Evolutionary conservation across 2,329 filamentous ascomycete species (phyloP), one percentile per base, ranked within the genome.

Genomic region (Colletotrichum sojae): DNA sequence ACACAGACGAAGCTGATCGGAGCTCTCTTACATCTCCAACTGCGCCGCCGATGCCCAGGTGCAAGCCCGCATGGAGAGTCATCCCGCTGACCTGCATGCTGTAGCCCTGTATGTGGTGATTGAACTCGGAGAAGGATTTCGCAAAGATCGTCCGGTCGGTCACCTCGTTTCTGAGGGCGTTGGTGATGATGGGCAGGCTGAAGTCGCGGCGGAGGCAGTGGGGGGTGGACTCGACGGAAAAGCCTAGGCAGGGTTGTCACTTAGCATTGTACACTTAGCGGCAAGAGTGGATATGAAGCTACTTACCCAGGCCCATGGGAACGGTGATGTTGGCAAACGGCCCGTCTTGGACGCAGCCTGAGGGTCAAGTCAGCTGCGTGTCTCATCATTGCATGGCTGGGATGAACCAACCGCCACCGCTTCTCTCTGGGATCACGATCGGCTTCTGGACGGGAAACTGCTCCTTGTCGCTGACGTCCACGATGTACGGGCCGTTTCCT

Each of bases 401-500:
- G 6, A 3, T 48, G 0, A n/a, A 31, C 40, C 31, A 18, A n/a
- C 55, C 39, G 36, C 63, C 63, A 0, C 62, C 54, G 5, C 25
- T 46, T 27, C 60, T 53, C 0, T 46, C 60, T 8, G 59, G 59
- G 18, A 69, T 53, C 53, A 59, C 54, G 1, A 51, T 57, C 1
- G 60, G 66, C n/a, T 55, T 48, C 36, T 63, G 51, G 15, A 63
- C 49, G 18, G 51, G 49, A 20, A 69, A 53, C 5, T 64, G 57
- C 0, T 56, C 58, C 39, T 67, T 57, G 45, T 60, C 61, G 15
- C 62, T 51, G 22, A 65, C 36, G 45, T 60, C 39, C 6, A 20
- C 60, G 2, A 70, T 51, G 22, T 45, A 69, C 4, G 55, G 58
- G 1, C 71, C 71, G 20, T 72, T 71, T 16, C 69, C 72, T 5